phyloP scores from a whole-genome alignment of 495 filamentous ascomycete genomes.

The Aspergillus ostianus region DNA sequence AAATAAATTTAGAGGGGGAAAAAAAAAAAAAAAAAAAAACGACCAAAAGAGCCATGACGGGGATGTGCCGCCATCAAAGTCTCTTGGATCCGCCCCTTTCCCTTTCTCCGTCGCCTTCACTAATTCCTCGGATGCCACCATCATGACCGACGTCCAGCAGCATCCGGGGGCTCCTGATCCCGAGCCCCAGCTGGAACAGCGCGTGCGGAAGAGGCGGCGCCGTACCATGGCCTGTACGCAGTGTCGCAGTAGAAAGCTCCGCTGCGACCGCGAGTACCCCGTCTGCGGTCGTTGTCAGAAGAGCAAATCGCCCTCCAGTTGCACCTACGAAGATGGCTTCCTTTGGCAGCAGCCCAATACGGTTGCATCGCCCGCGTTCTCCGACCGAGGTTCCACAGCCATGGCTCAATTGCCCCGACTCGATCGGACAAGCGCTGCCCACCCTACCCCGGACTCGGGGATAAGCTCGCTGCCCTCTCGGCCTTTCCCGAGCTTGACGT shows the following conservation, averaged over 20 bases:
- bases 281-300: conserved; percentile 62
- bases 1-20: not conserved
- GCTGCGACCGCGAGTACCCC: conserved; percentile 66
- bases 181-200: conserved; percentile 19
- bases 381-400: conserved; percentile 29
- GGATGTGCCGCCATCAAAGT: not conserved
- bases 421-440: conserved; percentile 9
- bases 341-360: conserved; percentile 48
- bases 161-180: conserved; percentile 3
- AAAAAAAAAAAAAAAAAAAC: not conserved
- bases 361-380: conserved; percentile 29
- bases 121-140: not conserved
- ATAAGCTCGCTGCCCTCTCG: conserved; percentile 32
- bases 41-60: not conserved
- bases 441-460: conserved; percentile 38
- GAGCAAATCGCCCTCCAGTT: conserved; percentile 40
- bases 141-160: conserved; percentile 10
- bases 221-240: conserved; percentile 45
- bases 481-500: conserved; percentile 23
- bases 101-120: not conserved
- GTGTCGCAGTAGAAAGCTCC: conserved; percentile 67
- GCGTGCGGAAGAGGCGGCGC: conserved; percentile 42
- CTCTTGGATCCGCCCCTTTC: not conserved
- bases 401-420: conserved; percentile 21
- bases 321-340: conserved; percentile 48